Evolutionary conservation across 2,329 filamentous ascomycete species (phyloP).

Genomic region (Trichoderma asperellum): DNA sequence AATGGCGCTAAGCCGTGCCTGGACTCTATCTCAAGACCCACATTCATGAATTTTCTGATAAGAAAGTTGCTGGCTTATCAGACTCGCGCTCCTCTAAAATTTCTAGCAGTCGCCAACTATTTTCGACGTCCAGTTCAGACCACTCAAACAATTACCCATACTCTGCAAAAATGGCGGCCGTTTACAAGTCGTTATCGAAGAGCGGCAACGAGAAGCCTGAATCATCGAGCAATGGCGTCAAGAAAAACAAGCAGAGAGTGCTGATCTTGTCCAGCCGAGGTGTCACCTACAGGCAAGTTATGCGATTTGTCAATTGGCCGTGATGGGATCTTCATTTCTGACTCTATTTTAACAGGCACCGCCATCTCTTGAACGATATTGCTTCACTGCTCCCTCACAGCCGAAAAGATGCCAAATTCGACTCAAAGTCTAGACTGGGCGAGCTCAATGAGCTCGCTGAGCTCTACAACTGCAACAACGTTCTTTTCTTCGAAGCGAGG

Average conservation of each 20-base stretch:
- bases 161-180: slow-evolving; percentile 60
- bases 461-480: slow-evolving; percentile 91
- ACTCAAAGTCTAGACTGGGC: slow-evolving; percentile 88
- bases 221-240: slow-evolving; percentile 52
- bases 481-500: slow-evolving; percentile 92
- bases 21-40: slow-evolving; percentile 8
- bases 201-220: slow-evolving; percentile 54
- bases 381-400: slow-evolving; percentile 87
- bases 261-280: slow-evolving; percentile 91
- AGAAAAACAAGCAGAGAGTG: slow-evolving; percentile 74
- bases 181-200: slow-evolving; percentile 76
- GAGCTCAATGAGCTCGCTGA: slow-evolving; percentile 76
- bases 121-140: not conserved
- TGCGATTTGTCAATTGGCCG: too few relatives aligned
- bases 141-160: slow-evolving; percentile 8
- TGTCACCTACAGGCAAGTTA: slow-evolving; percentile 76
- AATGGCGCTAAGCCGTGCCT: slow-evolving; percentile 15
- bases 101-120: slow-evolving; percentile 7
- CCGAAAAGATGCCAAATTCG: slow-evolving; percentile 94
- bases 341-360: slow-evolving; percentile 49
- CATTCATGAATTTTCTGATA: slow-evolving; percentile 24
- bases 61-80: slow-evolving; percentile 25
- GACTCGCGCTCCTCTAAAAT: slow-evolving; percentile 22
- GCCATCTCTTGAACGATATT: slow-evolving; percentile 89
- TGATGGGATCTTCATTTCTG: slow-evolving; percentile 4